These are phyloP conservation scores for Ascocoryne sarcoides DNA, from an alignment of 2,329 filamentous ascomycete genomes.

Conservation along the genomic window DNA sequence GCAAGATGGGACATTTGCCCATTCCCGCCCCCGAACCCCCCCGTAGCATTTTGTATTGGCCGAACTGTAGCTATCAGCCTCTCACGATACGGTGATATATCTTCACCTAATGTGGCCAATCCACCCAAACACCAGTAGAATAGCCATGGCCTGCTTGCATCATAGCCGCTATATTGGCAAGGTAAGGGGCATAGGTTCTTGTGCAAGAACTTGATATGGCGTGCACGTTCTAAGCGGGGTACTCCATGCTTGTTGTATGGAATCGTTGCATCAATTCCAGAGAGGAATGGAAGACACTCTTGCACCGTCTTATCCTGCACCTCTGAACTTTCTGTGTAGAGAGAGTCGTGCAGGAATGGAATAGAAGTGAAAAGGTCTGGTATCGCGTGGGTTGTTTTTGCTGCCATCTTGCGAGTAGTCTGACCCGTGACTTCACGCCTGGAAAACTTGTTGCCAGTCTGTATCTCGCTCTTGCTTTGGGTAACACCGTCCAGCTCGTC, in stretches of 20 bases:
- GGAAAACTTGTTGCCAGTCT: neutral
- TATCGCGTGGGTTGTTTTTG: conserved; percentile 25
- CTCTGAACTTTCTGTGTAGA: conserved; percentile 59
- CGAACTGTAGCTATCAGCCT: conserved; percentile 66
- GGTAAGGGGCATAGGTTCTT: conserved; percentile 55
- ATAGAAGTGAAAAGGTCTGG: conserved; percentile 48
- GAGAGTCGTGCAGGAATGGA: conserved; percentile 55
- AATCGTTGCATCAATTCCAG: conserved; percentile 38
- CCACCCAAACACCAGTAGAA: conserved; percentile 85
- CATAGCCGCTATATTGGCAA: conserved; percentile 59
- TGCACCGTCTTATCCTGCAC: conserved; percentile 61
- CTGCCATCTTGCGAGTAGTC: conserved; percentile 10
- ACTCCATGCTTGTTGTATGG: conserved; percentile 63
- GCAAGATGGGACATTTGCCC: conserved; percentile 85
- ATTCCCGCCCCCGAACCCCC: conserved; percentile 90
- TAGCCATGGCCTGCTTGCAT: conserved; percentile 88
- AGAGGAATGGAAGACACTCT: conserved; percentile 60
- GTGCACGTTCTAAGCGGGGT: conserved; percentile 59
- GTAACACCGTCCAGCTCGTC: too few relatives aligned
- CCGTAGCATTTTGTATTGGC: conserved; percentile 71
- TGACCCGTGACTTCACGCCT: neutral
- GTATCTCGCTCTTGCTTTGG: conserved; percentile 10
- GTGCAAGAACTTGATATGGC: conserved; percentile 54
- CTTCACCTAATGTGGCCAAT: conserved; percentile 67
- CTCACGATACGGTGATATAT: conserved; percentile 56